These are phyloP conservation scores for Typha latifolia DNA, from an alignment of 176 grass and related monocot genomes.

Conservation along the genomic window DNA sequence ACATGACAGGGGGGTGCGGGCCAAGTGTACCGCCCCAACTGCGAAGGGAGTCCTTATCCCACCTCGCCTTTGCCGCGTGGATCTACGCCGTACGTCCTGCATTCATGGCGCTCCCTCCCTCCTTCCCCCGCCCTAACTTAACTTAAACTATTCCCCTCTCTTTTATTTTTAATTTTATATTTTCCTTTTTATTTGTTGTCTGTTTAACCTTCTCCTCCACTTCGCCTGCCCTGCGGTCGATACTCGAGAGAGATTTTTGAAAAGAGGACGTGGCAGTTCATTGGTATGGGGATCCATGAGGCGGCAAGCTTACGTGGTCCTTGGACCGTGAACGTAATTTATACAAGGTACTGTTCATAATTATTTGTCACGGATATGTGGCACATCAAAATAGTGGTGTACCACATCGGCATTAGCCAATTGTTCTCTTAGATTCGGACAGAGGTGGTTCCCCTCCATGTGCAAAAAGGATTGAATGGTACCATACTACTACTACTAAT, in stretches of 20 bases:
- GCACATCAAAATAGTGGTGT: too few relatives aligned
- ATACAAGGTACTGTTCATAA: neutral
- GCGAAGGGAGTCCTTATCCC: neutral
- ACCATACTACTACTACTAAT: too few relatives aligned
- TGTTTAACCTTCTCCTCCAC: too few relatives aligned
- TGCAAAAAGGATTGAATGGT: neutral
- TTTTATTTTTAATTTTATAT: too few relatives aligned
- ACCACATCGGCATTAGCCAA: neutral
- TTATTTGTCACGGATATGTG: too few relatives aligned
- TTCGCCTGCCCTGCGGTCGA: too few relatives aligned
- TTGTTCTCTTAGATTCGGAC: neutral
- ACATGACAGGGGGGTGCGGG: neutral
- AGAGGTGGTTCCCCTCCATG: conserved; percentile 3
- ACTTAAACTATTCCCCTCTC: neutral
- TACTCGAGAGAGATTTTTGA: neutral
- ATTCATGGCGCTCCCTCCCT: conserved; percentile 13
- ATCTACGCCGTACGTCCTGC: neutral
- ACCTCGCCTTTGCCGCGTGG: neutral
- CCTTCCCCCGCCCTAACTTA: neutral
- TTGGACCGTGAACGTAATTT: neutral
- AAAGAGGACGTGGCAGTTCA: neutral
- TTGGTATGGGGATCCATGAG: neutral
- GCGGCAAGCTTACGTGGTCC: neutral
- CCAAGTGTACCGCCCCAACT: neutral
- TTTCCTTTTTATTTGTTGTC: too few relatives aligned